These are phyloP conservation scores for Neoascochyta sp. DNA, from an alignment of 2,329 filamentous ascomycete species.

Conservation along the genomic window DNA sequence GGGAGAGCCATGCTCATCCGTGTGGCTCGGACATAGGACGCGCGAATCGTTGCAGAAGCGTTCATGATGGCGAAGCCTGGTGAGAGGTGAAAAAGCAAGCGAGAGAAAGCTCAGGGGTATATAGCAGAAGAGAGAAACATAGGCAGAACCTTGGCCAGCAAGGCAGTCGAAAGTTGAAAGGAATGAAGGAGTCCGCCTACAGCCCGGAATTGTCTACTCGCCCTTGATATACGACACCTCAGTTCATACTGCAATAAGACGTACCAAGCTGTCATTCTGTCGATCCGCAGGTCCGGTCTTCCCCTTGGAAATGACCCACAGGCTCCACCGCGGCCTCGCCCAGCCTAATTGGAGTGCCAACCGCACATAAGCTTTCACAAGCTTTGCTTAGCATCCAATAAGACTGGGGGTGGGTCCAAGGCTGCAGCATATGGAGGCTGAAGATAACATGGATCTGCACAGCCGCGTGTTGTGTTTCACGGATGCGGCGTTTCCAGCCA, in stretches of 20 bases:
- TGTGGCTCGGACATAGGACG: slow-evolving; percentile 23
- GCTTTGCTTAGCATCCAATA: slow-evolving; percentile 6
- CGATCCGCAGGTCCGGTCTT: slow-evolving; percentile 4
- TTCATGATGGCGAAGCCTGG: slow-evolving; percentile 20
- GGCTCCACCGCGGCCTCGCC: slow-evolving; percentile 5
- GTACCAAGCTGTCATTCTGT: slow-evolving; percentile 2
- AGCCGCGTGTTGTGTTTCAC: slow-evolving; percentile 7
- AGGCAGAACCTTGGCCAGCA: slow-evolving; percentile 7
- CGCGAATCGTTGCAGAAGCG: slow-evolving; percentile 28
- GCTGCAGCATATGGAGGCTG: too few species aligned
- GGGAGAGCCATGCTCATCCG: slow-evolving; percentile 15
- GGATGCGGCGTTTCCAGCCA: slow-evolving; percentile 1
- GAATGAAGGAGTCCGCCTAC: too few species aligned
- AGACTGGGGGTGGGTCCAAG: slow-evolving; percentile 4
- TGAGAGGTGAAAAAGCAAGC: slow-evolving; percentile 5
- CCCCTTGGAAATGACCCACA: slow-evolving; percentile 14
- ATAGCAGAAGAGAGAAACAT: background rate
- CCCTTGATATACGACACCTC: slow-evolving; percentile 3
- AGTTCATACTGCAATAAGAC: slow-evolving; percentile 1
- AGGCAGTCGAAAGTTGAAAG: slow-evolving; percentile 4
- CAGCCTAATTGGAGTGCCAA: slow-evolving; percentile 6
- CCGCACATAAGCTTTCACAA: slow-evolving; percentile 14
- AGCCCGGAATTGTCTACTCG: too few species aligned
- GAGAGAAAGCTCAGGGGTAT: background rate
- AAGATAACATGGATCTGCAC: slow-evolving; percentile 5